These are phyloP conservation scores for Ichthyophthirius multifiliis DNA, from an alignment of 169 alveolate species.

Conservation along the genomic window DNA sequence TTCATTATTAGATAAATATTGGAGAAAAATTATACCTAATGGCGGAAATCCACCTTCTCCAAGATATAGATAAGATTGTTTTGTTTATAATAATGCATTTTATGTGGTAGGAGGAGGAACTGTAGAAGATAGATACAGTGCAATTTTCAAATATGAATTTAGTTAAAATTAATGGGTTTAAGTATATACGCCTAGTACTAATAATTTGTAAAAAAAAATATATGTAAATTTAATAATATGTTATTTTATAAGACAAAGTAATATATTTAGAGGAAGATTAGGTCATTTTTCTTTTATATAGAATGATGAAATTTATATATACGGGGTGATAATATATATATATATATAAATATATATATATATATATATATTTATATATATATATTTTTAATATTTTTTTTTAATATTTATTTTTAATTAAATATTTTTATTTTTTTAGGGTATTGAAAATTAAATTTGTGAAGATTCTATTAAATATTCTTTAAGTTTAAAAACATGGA, in stretches of 20 bases:
- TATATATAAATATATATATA: too few relatives aligned
- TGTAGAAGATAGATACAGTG: conserved; percentile 19
- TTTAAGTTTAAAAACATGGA: not conserved
- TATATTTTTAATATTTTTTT: not conserved
- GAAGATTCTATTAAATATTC: not conserved
- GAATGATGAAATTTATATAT: conserved; percentile 1
- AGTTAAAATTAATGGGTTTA: not conserved
- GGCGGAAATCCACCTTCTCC: conserved; percentile 16
- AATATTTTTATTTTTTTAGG: not conserved
- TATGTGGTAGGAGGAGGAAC: conserved; percentile 39
- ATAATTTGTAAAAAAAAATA: not conserved
- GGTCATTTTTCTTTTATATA: conserved; percentile 27
- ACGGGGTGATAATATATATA: conserved; percentile 11
- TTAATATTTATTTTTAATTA: not conserved
- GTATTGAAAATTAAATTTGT: not conserved
- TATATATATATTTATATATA: too few relatives aligned
- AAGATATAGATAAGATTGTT: conserved; percentile 25
- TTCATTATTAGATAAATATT: conserved; percentile 22
- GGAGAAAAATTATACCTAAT: conserved; percentile 21
- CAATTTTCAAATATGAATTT: conserved; percentile 17
- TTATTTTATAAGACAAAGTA: conserved; percentile 17
- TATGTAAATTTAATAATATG: not conserved
- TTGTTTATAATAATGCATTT: not conserved
- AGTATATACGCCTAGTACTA: conserved; percentile 7
- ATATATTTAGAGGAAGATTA: conserved; percentile 26